A percentile compares a stretch with the other conserved stretches of the same genome.
phyloP scores from a whole-genome alignment of 352 stramenopile genomes.

The Globisporangium nodosum region DNA sequence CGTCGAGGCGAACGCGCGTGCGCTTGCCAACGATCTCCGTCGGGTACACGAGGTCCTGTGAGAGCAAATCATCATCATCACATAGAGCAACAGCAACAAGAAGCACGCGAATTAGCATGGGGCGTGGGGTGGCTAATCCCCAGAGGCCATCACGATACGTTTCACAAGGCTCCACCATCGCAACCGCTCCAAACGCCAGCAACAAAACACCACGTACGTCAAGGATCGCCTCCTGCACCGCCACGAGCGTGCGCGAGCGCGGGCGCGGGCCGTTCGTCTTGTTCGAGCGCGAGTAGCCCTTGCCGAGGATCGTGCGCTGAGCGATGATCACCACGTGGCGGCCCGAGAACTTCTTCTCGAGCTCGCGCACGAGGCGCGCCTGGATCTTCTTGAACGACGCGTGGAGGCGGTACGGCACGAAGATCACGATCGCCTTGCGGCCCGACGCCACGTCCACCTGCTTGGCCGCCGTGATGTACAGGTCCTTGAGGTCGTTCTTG shows the following conservation, averaged over 20 bases:
- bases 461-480: constrained; percentile 99
- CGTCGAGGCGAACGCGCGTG: constrained; percentile 96
- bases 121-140: constrained; percentile 85
- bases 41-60: constrained; percentile 97
- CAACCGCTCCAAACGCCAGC: not conserved
- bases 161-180: constrained; percentile 14
- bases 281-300: constrained; percentile 93
- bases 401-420: constrained; percentile 98
- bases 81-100: constrained; percentile 11
- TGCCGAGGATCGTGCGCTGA: constrained; percentile 98
- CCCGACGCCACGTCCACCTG: constrained; percentile 94
- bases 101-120: constrained; percentile 59
- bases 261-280: constrained; percentile 94
- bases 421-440: constrained; percentile 98
- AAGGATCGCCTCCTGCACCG: constrained; percentile 98
- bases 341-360: constrained; percentile 99
- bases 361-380: constrained; percentile 94
- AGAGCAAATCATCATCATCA: not conserved
- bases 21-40: constrained; percentile 99
- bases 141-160: constrained; percentile 86
- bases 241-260: constrained; percentile 96
- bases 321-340: constrained; percentile 98
- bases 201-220: constrained; percentile 77
- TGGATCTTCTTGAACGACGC: constrained; percentile 99
- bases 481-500: constrained; percentile 97